Evolutionary conservation across 768 basidiomycete genomes (phyloP).

Genomic region (Termitomyces sp.): DNA sequence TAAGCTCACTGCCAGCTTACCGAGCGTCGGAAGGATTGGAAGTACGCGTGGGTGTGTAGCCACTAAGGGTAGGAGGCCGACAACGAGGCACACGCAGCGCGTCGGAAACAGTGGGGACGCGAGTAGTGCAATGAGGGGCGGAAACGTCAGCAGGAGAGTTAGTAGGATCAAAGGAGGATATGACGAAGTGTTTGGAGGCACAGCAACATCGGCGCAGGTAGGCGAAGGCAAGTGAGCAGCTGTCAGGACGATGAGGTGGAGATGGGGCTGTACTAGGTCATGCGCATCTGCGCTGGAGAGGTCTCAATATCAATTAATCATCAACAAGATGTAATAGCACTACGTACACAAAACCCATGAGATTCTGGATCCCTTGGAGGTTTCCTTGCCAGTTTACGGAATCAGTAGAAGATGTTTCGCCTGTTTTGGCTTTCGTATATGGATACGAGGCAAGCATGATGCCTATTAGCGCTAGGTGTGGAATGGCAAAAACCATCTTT

Average conservation of each 20-base stretch:
- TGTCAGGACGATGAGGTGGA: conserved; percentile 46
- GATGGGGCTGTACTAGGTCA: conserved; percentile 46
- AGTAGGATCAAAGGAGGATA: conserved; percentile 52
- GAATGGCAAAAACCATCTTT: conserved; percentile 62
- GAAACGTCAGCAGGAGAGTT: conserved; percentile 39
- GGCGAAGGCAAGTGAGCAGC: conserved; percentile 34
- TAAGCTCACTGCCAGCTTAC: neutral
- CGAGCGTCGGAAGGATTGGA: conserved; percentile 6
- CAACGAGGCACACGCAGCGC: conserved; percentile 41
- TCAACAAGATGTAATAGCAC: neutral
- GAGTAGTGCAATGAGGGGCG: conserved; percentile 44
- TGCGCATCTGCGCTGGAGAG: conserved; percentile 54
- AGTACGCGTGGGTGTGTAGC: conserved; percentile 12
- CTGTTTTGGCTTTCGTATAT: conserved; percentile 24
- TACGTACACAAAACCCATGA: conserved; percentile 79
- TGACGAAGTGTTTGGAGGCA: conserved; percentile 27
- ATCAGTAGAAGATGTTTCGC: conserved; percentile 35
- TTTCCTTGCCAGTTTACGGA: conserved; percentile 83
- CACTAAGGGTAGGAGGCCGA: conserved; percentile 12
- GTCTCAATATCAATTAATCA: neutral
- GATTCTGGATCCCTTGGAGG: conserved; percentile 84
- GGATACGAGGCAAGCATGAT: conserved; percentile 68
- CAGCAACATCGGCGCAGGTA: conserved; percentile 19
- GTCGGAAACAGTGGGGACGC: conserved; percentile 44
- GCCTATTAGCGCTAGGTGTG: conserved; percentile 55